Conservation (phyloP, 2,329 filamentous ascomycete genomes). For the Ophiostoma australiae region DNA sequence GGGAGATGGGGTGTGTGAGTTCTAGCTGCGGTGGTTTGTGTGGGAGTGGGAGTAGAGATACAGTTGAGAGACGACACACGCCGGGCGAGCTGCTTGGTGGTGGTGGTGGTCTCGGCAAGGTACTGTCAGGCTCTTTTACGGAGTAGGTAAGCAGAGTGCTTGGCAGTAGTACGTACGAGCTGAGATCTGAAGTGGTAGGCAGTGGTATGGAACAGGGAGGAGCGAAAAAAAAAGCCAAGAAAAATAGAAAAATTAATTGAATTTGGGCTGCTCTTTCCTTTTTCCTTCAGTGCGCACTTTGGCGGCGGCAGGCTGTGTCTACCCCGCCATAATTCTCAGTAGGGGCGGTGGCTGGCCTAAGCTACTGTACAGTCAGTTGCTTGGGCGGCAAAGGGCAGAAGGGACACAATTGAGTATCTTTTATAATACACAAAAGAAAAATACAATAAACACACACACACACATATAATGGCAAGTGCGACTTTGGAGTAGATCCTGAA, state of each 20-base stretch:
- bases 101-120: conserved; percentile 10
- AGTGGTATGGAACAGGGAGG: neutral
- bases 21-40: neutral
- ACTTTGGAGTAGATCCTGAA: neutral
- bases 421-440: no score
- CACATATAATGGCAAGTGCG: neutral
- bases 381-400: neutral
- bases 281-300: neutral
- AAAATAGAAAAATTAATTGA: conserved; percentile 10
- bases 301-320: neutral
- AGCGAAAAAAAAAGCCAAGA: conserved; percentile 11
- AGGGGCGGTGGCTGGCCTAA: neutral
- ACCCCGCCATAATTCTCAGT: neutral
- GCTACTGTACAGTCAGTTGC: neutral
- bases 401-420: neutral
- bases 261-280: neutral
- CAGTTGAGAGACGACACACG: neutral
- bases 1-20: neutral
- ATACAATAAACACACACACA: neutral
- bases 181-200: neutral
- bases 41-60: conserved; percentile 13
- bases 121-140: neutral
- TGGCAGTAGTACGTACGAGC: neutral
- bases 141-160: neutral
- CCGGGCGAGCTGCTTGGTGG: neutral